Conservation (phyloP, 2,329 filamentous ascomycete genomes). For the Xylariaceae sp. region DNA sequence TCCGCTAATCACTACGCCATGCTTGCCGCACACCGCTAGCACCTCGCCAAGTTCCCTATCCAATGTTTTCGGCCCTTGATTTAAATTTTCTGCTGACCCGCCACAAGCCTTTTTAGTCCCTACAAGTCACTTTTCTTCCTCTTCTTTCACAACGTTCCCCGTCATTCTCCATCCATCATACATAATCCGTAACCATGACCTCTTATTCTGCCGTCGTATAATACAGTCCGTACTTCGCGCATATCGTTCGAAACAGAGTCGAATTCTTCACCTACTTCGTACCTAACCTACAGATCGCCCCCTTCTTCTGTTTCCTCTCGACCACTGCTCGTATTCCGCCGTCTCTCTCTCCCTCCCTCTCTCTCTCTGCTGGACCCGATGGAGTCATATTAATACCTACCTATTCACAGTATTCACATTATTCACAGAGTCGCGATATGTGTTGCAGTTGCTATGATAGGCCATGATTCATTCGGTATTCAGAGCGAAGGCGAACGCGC, state of each 20-base stretch:
- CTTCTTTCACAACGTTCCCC: background rate
- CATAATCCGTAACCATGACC: background rate
- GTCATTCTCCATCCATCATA: background rate
- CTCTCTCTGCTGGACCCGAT: no score
- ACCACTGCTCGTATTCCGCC: no score
- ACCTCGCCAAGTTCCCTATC: constrained; percentile 3
- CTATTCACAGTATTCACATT: background rate
- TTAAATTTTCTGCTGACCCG: constrained; percentile 28
- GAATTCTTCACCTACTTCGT: no score
- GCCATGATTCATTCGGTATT: background rate
- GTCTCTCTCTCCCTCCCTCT: no score
- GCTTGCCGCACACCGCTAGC: constrained; percentile 24
- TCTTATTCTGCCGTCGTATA: constrained; percentile 1
- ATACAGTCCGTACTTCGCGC: no score
- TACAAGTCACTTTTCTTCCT: constrained; percentile 28
- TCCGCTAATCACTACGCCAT: constrained; percentile 26
- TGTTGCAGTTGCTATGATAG: background rate
- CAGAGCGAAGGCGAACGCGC: constrained; percentile 1
- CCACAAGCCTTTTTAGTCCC: constrained; percentile 27
- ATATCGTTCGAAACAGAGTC: no score
- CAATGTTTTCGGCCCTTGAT: constrained; percentile 24
- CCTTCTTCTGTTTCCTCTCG: no score
- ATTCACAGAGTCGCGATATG: no score
- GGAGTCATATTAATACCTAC: background rate
- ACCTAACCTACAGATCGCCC: no score